Conservation (phyloP, 495 filamentous ascomycete species). For the Penicillium herquei region DNA sequence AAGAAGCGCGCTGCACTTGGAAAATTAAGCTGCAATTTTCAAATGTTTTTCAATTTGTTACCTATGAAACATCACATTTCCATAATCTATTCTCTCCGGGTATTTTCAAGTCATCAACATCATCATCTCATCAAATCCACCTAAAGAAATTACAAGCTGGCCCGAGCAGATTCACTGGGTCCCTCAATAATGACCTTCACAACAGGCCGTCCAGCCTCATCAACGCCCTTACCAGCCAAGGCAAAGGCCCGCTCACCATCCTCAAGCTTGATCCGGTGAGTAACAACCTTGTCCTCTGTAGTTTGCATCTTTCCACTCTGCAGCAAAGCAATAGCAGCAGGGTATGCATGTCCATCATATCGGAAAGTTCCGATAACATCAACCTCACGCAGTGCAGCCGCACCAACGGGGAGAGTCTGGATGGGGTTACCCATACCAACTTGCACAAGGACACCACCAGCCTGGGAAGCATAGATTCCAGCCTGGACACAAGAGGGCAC, state of each 20-base stretch:
- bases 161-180: slow-evolving; percentile 2
- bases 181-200: slow-evolving; percentile 80
- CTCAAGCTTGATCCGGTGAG: slow-evolving; percentile 70
- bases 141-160: slow-evolving; percentile 4
- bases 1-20: too few species aligned
- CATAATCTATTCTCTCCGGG: too few species aligned
- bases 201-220: slow-evolving; percentile 73
- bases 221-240: slow-evolving; percentile 76
- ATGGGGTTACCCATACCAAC: slow-evolving; percentile 94
- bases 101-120: slow-evolving; percentile 26
- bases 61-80: too few species aligned
- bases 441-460: slow-evolving; percentile 81
- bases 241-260: slow-evolving; percentile 69
- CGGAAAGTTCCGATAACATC: slow-evolving; percentile 92
- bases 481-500: slow-evolving; percentile 85
- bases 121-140: slow-evolving; percentile 13
- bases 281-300: slow-evolving; percentile 62
- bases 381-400: slow-evolving; percentile 82
- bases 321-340: slow-evolving; percentile 72
- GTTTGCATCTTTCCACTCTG: slow-evolving; percentile 56
- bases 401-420: slow-evolving; percentile 80
- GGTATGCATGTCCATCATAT: slow-evolving; percentile 79
- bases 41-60: too few species aligned
- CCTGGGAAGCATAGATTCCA: slow-evolving; percentile 74
- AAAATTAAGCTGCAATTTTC: too few species aligned